phyloP scores from a whole-genome alignment of 2,329 filamentous ascomycete genomes.

The Monosporascus sp. region DNA sequence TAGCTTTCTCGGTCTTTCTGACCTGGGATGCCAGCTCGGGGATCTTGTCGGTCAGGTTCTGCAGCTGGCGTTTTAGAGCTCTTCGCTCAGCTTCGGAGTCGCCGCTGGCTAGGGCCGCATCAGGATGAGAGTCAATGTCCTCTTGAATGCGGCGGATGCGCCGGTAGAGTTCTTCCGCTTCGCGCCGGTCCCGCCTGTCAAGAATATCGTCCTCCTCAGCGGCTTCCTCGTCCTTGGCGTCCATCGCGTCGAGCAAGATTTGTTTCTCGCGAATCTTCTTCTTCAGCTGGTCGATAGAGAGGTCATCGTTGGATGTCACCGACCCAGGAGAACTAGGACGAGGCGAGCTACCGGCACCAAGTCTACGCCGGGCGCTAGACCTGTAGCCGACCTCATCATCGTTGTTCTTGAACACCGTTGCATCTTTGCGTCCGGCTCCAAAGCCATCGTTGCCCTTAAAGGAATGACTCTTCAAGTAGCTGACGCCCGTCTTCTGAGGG shows the following conservation, averaged over 20 bases:
- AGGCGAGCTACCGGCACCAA: constrained; percentile 69
- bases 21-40: constrained; percentile 91
- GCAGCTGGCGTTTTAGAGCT: constrained; percentile 81
- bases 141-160: constrained; percentile 88
- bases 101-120: constrained; percentile 61
- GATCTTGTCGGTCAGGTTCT: constrained; percentile 81
- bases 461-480: constrained; percentile 93
- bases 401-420: constrained; percentile 94
- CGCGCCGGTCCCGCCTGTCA: constrained; percentile 83
- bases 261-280: constrained; percentile 95
- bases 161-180: constrained; percentile 90
- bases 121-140: constrained; percentile 89
- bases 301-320: constrained; percentile 69
- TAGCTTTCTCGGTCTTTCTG: constrained; percentile 82
- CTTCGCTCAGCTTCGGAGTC: constrained; percentile 88
- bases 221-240: constrained; percentile 88
- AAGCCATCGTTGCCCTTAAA: constrained; percentile 64
- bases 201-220: constrained; percentile 88
- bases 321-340: constrained; percentile 71
- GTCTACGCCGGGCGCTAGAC: constrained; percentile 84
- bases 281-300: constrained; percentile 79
- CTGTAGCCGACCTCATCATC: constrained; percentile 89
- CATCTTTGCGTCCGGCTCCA: constrained; percentile 73
- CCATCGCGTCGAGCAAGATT: constrained; percentile 89
- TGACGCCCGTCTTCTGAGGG: constrained; percentile 95